These are phyloP conservation scores for Viola pubescens DNA, from an alignment of 441 rosid species.

Conservation along the genomic window DNA sequence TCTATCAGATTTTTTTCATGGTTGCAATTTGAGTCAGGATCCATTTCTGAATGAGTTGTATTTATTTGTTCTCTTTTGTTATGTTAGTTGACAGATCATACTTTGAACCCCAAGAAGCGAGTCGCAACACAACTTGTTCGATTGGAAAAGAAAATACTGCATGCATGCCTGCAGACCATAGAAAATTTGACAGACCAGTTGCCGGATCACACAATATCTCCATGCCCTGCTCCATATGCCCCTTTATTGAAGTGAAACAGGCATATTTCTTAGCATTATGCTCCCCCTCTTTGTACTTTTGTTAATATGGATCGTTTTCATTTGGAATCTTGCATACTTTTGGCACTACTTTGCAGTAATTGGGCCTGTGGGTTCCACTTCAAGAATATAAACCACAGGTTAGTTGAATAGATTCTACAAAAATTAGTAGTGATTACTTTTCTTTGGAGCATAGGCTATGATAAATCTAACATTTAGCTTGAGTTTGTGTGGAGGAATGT, in stretches of 20 bases:
- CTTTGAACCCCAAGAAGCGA: constrained; percentile 66
- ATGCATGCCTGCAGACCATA: constrained; percentile 62
- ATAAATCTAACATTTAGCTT: too few relatives aligned
- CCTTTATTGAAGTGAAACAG: constrained; percentile 54
- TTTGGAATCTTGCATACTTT: constrained; percentile 8
- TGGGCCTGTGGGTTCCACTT: neutral
- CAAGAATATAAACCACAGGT: constrained; percentile 13
- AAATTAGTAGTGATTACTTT: too few relatives aligned
- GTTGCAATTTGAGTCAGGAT: constrained; percentile 12
- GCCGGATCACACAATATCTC: constrained; percentile 70
- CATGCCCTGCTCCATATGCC: constrained; percentile 84
- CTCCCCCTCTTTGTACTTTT: neutral
- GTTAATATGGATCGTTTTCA: neutral
- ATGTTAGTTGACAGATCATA: constrained; percentile 61
- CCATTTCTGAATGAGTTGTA: constrained; percentile 3
- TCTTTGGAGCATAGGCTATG: too few relatives aligned
- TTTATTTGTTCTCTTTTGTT: constrained; percentile 11
- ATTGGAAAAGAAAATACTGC: constrained; percentile 82
- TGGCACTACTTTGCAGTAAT: constrained; percentile 11
- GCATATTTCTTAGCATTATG: constrained; percentile 18
- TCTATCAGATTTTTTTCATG: neutral
- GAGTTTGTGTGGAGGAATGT: too few relatives aligned
- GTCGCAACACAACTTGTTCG: constrained; percentile 85
- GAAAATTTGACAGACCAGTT: constrained; percentile 50
- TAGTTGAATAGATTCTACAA: constrained; percentile 4